Percentiles rank a stretch among this genome's conserved stretches.
Conservation (phyloP, 2,329 filamentous ascomycete species). For the Fusarium protoensiforme region DNA sequence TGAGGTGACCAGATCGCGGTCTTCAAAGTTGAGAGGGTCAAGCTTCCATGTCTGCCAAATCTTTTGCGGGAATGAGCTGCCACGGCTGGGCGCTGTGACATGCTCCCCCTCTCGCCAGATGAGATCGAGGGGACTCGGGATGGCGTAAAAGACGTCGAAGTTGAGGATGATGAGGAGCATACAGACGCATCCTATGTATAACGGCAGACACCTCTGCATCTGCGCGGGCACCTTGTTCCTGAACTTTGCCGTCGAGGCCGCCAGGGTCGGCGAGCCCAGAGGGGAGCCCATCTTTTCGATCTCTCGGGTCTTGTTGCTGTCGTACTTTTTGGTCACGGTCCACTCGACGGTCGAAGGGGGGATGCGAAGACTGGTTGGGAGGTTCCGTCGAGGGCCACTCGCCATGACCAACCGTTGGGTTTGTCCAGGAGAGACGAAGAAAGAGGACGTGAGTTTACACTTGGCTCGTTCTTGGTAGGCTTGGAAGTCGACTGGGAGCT, state of each 20-base stretch:
- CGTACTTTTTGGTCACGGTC: conserved; percentile 23
- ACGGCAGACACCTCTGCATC: conserved; percentile 58
- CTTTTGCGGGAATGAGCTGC: conserved; percentile 68
- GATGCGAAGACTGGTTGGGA: conserved; percentile 35
- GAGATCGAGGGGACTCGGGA: conserved; percentile 37
- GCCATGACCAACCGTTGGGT: conserved; percentile 31
- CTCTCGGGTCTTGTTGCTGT: neutral
- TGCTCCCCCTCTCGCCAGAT: conserved; percentile 25
- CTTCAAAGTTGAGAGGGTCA: conserved; percentile 73
- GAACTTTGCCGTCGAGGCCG: conserved; percentile 51
- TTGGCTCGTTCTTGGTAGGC: neutral
- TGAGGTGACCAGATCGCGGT: conserved; percentile 69
- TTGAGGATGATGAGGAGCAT: conserved; percentile 60
- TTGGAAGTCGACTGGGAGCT: neutral
- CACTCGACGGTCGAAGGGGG: conserved; percentile 24
- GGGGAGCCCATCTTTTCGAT: conserved; percentile 45
- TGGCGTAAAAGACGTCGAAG: conserved; percentile 51
- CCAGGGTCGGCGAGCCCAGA: conserved; percentile 51
- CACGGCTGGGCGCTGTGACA: conserved; percentile 24
- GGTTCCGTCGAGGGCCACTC: conserved; percentile 36
- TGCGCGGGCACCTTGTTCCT: conserved; percentile 56
- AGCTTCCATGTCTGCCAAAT: conserved; percentile 85
- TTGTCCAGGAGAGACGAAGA: neutral
- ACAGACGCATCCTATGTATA: conserved; percentile 57
- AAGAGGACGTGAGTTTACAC: neutral